Percentiles rank a stretch among this genome's conserved stretches.
Conservation (phyloP, 106 monocot species). For the Apostasia shenzhenica region DNA sequence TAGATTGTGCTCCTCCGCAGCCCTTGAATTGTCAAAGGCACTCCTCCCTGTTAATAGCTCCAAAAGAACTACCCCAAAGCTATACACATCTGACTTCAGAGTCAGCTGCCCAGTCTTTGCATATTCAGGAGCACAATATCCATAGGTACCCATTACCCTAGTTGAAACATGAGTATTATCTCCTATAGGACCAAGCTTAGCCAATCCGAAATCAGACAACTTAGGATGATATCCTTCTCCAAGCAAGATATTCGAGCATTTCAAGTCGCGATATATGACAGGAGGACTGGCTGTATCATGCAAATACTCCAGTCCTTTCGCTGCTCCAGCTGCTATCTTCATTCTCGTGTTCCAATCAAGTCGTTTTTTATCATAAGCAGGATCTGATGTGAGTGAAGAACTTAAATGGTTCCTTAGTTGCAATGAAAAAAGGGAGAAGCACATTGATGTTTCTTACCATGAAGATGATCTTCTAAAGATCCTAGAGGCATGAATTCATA, state of each 20-base stretch:
- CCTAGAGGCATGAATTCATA: conserved; percentile 47
- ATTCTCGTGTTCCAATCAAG: conserved; percentile 55
- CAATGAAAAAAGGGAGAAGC: background rate
- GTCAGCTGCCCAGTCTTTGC: conserved; percentile 38
- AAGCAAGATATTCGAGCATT: conserved; percentile 40
- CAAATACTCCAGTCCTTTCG: conserved; percentile 37
- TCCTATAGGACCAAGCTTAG: conserved; percentile 37
- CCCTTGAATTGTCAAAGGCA: conserved; percentile 24
- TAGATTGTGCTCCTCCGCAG: conserved; percentile 28
- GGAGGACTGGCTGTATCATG: conserved; percentile 38
- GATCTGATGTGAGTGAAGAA: conserved; percentile 19
- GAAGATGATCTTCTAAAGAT: conserved; percentile 39
- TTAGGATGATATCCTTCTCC: conserved; percentile 39
- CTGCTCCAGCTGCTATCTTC: conserved; percentile 37
- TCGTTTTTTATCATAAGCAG: conserved; percentile 17
- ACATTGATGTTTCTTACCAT: conserved; percentile 12
- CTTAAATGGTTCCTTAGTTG: background rate
- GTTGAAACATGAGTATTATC: conserved; percentile 43
- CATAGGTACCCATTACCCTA: conserved; percentile 40
- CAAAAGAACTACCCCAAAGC: conserved; percentile 45
- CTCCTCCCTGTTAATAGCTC: conserved; percentile 39
- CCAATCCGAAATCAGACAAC: conserved; percentile 41
- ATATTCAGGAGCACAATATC: conserved; percentile 44
- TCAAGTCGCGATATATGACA: conserved; percentile 40
- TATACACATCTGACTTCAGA: conserved; percentile 38